Evolutionary conservation across 2,329 filamentous ascomycete genomes (phyloP).

Genomic region (Ilyonectria sp.): DNA sequence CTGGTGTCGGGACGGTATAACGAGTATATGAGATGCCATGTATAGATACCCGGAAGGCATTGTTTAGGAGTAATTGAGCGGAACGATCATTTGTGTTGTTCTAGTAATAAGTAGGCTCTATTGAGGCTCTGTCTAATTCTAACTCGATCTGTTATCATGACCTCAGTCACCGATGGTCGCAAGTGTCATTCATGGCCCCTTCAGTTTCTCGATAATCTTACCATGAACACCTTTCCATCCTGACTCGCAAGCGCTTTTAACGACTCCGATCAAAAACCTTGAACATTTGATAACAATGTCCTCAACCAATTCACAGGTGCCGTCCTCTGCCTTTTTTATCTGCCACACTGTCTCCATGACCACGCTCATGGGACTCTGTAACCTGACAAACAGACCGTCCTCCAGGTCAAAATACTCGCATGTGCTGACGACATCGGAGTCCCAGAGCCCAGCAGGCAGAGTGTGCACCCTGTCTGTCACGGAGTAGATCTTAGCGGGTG

Average conservation of each 20-base stretch:
- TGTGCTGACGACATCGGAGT: constrained; percentile 66
- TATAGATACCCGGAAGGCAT: constrained; percentile 14
- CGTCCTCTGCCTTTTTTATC: constrained; percentile 51
- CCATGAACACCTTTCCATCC: constrained; percentile 66
- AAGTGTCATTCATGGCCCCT: constrained; percentile 33
- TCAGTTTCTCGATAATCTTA: constrained; percentile 60
- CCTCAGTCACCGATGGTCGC: neutral
- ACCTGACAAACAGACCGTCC: constrained; percentile 67
- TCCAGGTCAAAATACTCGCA: constrained; percentile 68
- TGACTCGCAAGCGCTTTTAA: constrained; percentile 66
- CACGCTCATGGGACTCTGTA: constrained; percentile 65
- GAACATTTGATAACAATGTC: constrained; percentile 66
- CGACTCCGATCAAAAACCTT: constrained; percentile 62
- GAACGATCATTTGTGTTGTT: neutral
- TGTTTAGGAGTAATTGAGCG: neutral
- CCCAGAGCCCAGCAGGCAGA: constrained; percentile 70
- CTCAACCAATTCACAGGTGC: constrained; percentile 62
- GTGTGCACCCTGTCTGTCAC: constrained; percentile 67
- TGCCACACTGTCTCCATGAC: constrained; percentile 70
- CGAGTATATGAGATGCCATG: neutral
- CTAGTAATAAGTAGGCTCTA: constrained; percentile 1
- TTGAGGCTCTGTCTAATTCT: constrained; percentile 2
- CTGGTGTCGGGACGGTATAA: constrained; percentile 3
- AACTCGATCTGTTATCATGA: neutral
- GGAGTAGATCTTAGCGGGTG: constrained; percentile 58